These are phyloP conservation scores for Torrubiella hemipterigena DNA, from an alignment of 2,329 filamentous ascomycete genomes.

Conservation along the genomic window DNA sequence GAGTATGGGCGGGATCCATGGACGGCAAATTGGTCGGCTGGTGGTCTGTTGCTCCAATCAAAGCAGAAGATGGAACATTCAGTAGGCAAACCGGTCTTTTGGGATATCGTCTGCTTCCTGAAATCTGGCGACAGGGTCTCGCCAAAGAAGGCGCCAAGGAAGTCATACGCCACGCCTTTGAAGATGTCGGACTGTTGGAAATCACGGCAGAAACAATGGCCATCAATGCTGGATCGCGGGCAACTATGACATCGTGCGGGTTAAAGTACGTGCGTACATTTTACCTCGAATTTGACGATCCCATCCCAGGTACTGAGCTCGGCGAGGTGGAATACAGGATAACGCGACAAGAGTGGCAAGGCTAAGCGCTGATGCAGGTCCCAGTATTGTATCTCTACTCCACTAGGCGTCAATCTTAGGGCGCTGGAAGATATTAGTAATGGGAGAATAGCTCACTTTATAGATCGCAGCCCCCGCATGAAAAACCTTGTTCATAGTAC, in stretches of 20 bases:
- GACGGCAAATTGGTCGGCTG: constrained; percentile 17
- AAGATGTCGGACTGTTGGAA: constrained; percentile 13
- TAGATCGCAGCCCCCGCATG: too few species aligned
- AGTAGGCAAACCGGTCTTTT: constrained; percentile 9
- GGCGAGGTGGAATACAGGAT: constrained; percentile 15
- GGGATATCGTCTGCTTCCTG: constrained; percentile 15
- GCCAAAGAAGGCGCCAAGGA: constrained; percentile 18
- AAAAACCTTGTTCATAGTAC: too few species aligned
- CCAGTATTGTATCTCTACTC: too few species aligned
- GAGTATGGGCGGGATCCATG: constrained; percentile 2
- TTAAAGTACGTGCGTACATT: constrained; percentile 10
- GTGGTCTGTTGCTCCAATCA: constrained; percentile 15
- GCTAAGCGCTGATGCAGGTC: neutral
- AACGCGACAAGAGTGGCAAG: constrained; percentile 11
- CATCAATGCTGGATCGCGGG: constrained; percentile 15
- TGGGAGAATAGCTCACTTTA: too few species aligned
- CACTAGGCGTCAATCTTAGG: too few species aligned
- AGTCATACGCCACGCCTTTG: constrained; percentile 15
- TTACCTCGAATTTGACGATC: constrained; percentile 13
- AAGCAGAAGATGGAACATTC: constrained; percentile 4
- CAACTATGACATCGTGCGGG: constrained; percentile 6
- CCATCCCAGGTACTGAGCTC: constrained; percentile 12
- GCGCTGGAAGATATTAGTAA: too few species aligned
- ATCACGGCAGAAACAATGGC: constrained; percentile 18
- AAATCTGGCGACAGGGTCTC: constrained; percentile 17